Conservation (phyloP, 2,329 filamentous ascomycete genomes). For the Fusarium xyrophilum region DNA sequence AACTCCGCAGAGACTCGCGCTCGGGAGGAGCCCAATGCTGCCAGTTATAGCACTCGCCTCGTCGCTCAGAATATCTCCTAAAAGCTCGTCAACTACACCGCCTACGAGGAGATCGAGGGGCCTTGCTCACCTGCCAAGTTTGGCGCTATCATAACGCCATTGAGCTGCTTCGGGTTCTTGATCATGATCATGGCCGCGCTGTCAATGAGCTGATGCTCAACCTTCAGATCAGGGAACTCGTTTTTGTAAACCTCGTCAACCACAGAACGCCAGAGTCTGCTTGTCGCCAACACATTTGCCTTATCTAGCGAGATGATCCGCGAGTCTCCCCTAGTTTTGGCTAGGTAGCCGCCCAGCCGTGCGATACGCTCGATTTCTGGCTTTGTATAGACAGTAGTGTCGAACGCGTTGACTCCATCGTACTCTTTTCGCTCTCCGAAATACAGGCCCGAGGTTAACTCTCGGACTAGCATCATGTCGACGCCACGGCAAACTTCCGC, state of each 20-base stretch:
- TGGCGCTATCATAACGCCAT: slow-evolving; percentile 89
- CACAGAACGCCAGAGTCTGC: slow-evolving; percentile 86
- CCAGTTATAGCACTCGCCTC: slow-evolving; percentile 95
- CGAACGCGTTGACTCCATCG: slow-evolving; percentile 74
- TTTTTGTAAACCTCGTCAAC: slow-evolving; percentile 84
- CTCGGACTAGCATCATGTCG: slow-evolving; percentile 92
- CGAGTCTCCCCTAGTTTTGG: slow-evolving; percentile 74
- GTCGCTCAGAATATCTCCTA: slow-evolving; percentile 95
- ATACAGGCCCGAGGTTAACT: slow-evolving; percentile 93
- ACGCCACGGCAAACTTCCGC: slow-evolving; percentile 83
- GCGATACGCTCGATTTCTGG: slow-evolving; percentile 88
- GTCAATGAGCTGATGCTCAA: slow-evolving; percentile 92
- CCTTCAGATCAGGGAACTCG: slow-evolving; percentile 87
- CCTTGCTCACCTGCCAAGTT: slow-evolving; percentile 63
- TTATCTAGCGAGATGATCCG: slow-evolving; percentile 87
- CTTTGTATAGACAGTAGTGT: slow-evolving; percentile 86
- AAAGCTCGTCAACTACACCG: slow-evolving; percentile 46
- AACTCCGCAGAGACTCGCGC: slow-evolving; percentile 83
- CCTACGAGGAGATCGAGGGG: slow-evolving; percentile 46
- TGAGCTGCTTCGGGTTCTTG: slow-evolving; percentile 87
- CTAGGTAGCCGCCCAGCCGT: slow-evolving; percentile 80
- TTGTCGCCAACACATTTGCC: slow-evolving; percentile 94
- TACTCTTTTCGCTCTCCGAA: slow-evolving; percentile 82
- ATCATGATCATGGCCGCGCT: slow-evolving; percentile 98
- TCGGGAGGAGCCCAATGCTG: slow-evolving; percentile 85